A percentile compares a stretch with the other conserved stretches of the same genome.
These are phyloP conservation scores for Cyberlindnera americana DNA, from an alignment of 805 yeast genomes.

Conservation along the genomic window DNA sequence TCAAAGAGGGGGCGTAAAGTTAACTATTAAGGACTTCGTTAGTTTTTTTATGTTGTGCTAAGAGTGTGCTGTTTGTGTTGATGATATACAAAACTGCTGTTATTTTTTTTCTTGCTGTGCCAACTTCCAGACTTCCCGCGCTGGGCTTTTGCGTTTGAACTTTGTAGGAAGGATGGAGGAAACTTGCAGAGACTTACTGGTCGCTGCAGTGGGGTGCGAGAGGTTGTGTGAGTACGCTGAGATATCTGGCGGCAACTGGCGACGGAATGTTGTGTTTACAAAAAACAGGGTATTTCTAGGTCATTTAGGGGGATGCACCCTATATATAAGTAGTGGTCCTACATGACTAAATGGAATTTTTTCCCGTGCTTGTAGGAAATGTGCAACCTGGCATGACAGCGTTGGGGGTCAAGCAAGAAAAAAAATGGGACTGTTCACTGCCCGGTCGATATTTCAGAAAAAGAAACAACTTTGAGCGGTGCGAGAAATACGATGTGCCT, in stretches of 20 bases:
- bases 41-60: background rate
- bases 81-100: background rate
- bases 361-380: conserved; percentile 1
- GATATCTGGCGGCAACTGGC: conserved; percentile 4
- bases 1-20: too few species aligned
- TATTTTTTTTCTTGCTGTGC: conserved; percentile 5
- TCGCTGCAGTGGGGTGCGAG: conserved; percentile 6
- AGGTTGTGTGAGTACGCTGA: conserved; percentile 1
- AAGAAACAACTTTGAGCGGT: conserved; percentile 3
- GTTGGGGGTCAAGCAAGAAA: too few species aligned
- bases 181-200: conserved; percentile 9
- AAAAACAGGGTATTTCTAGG: too few species aligned
- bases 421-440: background rate
- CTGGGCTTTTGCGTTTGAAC: conserved; percentile 5
- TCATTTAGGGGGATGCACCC: too few species aligned
- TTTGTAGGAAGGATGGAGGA: background rate
- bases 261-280: too few species aligned
- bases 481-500: conserved; percentile 10
- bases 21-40: too few species aligned
- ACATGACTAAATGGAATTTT: too few species aligned
- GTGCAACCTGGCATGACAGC: conserved; percentile 1
- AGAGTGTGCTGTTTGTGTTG: conserved; percentile 1
- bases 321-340: too few species aligned
- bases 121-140: conserved; percentile 1
- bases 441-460: conserved; percentile 4